Conservation (phyloP, 257 asterid genomes). For the Penstemon eatonii region DNA sequence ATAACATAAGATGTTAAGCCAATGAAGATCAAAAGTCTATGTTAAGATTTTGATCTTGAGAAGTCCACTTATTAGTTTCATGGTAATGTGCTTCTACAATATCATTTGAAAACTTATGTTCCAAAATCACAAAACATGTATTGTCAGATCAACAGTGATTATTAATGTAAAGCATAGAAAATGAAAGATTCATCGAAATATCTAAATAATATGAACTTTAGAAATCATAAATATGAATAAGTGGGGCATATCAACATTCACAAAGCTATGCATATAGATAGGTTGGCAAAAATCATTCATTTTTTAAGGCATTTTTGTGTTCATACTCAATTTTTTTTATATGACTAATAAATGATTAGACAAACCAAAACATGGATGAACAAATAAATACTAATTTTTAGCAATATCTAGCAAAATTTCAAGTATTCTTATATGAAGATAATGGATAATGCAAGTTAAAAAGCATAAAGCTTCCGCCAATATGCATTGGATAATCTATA, state of each 20-base stretch:
- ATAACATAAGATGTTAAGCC: conserved; percentile 1
- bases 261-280: not conserved
- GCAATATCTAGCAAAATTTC: not conserved
- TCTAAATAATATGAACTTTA: not conserved
- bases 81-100: not conserved
- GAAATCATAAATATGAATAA: not conserved
- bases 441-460: conserved; percentile 3
- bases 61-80: conserved; percentile 6
- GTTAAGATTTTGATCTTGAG: not conserved
- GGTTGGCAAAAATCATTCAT: not conserved
- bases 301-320: not conserved
- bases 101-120: not conserved
- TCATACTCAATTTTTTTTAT: not conserved
- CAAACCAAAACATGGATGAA: not conserved
- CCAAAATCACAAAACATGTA: not conserved
- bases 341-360: not conserved
- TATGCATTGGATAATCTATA: conserved; percentile 1
- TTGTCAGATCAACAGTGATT: conserved; percentile 8
- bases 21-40: conserved; percentile 11
- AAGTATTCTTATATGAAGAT: not conserved
- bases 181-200: conserved; percentile 16
- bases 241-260: not conserved
- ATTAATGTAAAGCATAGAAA: not conserved
- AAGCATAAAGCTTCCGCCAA: conserved; percentile 18
- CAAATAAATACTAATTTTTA: not conserved